Evolutionary conservation across 2,329 filamentous ascomycete species (phyloP), one percentile per base, ranked within the genome.

Genomic region (Phialophora verrucosa): DNA sequence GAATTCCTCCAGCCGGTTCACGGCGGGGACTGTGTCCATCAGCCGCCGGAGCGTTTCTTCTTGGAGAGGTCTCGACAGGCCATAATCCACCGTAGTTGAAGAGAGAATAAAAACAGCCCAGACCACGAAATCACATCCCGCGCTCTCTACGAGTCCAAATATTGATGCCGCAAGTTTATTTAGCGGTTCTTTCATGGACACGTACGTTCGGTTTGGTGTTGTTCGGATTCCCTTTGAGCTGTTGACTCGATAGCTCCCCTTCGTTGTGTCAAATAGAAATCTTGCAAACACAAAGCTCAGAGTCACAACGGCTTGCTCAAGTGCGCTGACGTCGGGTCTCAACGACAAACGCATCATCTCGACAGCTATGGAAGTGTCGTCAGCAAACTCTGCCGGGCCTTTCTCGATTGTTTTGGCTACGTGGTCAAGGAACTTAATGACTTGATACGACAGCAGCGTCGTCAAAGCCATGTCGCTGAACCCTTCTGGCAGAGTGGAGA

Each of bases 401-500:
- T 53, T 49, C n/a, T 14, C 49, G 53, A 57, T 20, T 12, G 38
- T 57, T 20, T 49, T 57, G 23, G 53, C 20, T 32, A 62, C 55
- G 10, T 31, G 59, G 59, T 63, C 23, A 2, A 68, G 57, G n/a
- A 68, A 47, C n/a, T 65, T 29, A 20, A 68, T 61, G 11, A 62
- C 55, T 11, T 62, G 63, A 11, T 51, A 12, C 20, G 50, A 58
- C 4, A 68, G 25, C 7, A 50, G 27, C 12, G 62, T 56, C 25
- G 35, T 32, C 17, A 68, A 35, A 6, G 55, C 66, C 23, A 68
- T n/a, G 53, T 68, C 59, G 53, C 53, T 62, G 47, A 68, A 65
- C 3, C 66, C 66, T 27, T 29, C 8, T 6, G 66, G 66, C 31
- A 68, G 29, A 4, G 25, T 17, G 12, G 66, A 50, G 11, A 68